Evolutionary conservation across 2,329 filamentous ascomycete genomes (phyloP), one percentile per base, ranked within the genome.

Genomic region (Colletotrichum brevisporum): DNA sequence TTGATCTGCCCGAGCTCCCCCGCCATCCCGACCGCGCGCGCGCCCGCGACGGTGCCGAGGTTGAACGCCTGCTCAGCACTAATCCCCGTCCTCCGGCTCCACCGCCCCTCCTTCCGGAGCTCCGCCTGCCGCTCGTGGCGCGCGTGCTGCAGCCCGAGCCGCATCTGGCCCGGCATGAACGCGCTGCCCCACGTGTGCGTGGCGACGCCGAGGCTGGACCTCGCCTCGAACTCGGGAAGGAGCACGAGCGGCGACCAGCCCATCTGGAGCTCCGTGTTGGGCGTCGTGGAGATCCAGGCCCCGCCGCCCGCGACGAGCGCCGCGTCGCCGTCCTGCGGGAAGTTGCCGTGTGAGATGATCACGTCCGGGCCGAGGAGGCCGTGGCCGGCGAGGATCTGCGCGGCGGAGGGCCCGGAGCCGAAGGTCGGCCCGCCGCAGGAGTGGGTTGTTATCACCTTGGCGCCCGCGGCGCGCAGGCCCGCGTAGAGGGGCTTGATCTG

Each of bases 221-320:
- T 50, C 4, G 61, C 54, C 24, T 66, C 61, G 6, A 69, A 69
- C 2, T 66, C 55, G 1, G 66, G 61, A 1, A 13, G 62, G 2
- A 66, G 62, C 5, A 26, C 54, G 16, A 60, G 10, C 1, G 66
- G 61, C 10, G 78, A 75, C 0, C 79, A 78, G 0, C 78, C 80
- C 83, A 86, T 86, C 69, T 87, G 84, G 10, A 85, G 73, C 72
- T 88, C 85, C 0, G 84, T 84, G n/a, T 81, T 82, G 0, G 85
- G 85, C 0, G 85, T 87, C 16, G 76, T 78, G 2, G 82, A 83
- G 16, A 86, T 74, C 52, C 77, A 76, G 1, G 78, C 78, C 6
- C 78, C 76, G 10, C 78, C 72, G 21, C 75, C 43, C 0, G 62
- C 71, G 36, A 75, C 72, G 18, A 86, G 62, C 9, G 75, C 73